Evolutionary conservation across 2,329 filamentous ascomycete genomes (phyloP).

Genomic region (Pleoardoris graminearum): DNA sequence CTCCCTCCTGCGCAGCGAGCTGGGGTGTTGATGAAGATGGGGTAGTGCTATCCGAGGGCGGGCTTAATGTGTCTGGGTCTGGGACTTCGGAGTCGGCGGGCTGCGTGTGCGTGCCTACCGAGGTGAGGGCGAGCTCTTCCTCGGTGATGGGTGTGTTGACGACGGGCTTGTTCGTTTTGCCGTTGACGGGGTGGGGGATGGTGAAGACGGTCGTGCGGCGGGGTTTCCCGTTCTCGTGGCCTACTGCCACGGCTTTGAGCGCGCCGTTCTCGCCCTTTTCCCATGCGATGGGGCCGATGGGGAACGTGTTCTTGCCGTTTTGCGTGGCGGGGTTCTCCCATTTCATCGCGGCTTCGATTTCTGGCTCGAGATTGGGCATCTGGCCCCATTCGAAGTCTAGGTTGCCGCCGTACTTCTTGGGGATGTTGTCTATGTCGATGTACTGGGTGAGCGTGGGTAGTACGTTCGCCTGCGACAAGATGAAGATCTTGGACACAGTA

Average conservation of each 20-base stretch:
- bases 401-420: constrained; percentile 85
- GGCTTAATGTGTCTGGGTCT: constrained; percentile 17
- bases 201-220: constrained; percentile 47
- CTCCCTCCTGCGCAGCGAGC: constrained; percentile 9
- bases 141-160: constrained; percentile 35
- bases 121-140: constrained; percentile 32
- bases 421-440: constrained; percentile 81
- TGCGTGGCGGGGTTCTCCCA: constrained; percentile 45
- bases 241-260: constrained; percentile 52
- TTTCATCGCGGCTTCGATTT: constrained; percentile 47
- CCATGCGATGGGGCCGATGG: constrained; percentile 54
- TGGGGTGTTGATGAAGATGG: constrained; percentile 19
- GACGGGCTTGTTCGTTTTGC: constrained; percentile 28
- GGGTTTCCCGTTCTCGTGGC: constrained; percentile 47
- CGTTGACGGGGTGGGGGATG: constrained; percentile 37
- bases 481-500: constrained; percentile 90
- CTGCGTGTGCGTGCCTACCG: constrained; percentile 44
- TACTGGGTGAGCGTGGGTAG: constrained; percentile 76
- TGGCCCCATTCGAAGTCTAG: constrained; percentile 82
- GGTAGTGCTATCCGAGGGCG: constrained; percentile 27
- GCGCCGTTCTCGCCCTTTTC: constrained; percentile 47
- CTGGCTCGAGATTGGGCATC: constrained; percentile 69
- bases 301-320: constrained; percentile 47
- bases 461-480: constrained; percentile 74
- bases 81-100: constrained; percentile 31